phyloP scores from a whole-genome alignment of 768 basidiomycete species.

The Tephrocybe rancida region DNA sequence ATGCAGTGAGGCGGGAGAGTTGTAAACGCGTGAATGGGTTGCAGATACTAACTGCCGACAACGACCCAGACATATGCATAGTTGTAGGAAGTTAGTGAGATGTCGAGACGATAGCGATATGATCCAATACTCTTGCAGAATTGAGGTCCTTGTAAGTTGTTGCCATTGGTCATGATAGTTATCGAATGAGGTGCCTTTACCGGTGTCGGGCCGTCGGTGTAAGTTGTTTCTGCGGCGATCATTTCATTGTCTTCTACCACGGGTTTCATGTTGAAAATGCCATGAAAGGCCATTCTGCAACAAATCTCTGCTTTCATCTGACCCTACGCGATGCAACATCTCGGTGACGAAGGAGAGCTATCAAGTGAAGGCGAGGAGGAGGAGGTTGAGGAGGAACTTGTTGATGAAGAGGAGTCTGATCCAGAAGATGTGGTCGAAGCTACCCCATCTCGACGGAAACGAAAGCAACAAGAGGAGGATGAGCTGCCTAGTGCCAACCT shows the following conservation, averaged over 20 bases:
- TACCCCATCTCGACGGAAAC: slow-evolving; percentile 11
- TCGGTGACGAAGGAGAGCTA: slow-evolving; percentile 9
- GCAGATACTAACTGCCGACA: too few species aligned
- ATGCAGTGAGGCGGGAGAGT: too few species aligned
- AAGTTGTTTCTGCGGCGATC: not conserved
- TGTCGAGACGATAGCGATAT: too few species aligned
- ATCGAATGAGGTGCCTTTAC: too few species aligned
- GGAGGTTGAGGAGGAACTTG: slow-evolving; percentile 12
- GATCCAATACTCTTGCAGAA: too few species aligned
- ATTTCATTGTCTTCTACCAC: not conserved
- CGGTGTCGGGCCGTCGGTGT: not conserved
- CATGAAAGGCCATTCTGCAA: not conserved
- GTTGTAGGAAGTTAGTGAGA: too few species aligned
- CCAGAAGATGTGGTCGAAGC: slow-evolving; percentile 10
- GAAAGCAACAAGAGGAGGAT: slow-evolving; percentile 15
- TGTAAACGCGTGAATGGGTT: too few species aligned
- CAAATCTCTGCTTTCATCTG: not conserved
- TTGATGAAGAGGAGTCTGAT: slow-evolving; percentile 19
- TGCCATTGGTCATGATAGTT: too few species aligned
- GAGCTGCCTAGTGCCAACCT: slow-evolving; percentile 25
- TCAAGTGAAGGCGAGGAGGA: slow-evolving; percentile 17
- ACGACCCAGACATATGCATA: too few species aligned
- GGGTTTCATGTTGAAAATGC: too few species aligned
- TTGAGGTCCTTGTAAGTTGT: too few species aligned
- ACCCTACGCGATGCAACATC: slow-evolving; percentile 1